phyloP scores from a whole-genome alignment of 768 basidiomycete species.

The Panellus pusillus region DNA sequence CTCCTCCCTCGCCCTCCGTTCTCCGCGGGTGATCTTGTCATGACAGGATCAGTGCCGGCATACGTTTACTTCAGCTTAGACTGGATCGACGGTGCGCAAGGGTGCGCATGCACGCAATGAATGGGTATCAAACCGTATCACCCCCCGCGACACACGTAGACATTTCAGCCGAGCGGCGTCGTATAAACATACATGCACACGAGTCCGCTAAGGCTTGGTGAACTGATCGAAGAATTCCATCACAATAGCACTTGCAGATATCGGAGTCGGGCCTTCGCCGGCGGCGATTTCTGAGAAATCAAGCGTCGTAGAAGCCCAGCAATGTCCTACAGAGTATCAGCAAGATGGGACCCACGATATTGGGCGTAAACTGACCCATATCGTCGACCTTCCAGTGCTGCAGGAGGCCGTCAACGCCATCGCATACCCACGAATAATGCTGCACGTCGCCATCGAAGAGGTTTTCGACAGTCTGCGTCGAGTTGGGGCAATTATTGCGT shows the following conservation, averaged over 20 bases:
- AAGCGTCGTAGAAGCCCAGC: conserved; percentile 15
- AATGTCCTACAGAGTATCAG: background rate
- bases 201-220: conserved; percentile 3
- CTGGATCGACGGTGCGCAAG: no score
- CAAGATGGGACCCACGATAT: background rate
- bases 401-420: conserved; percentile 1
- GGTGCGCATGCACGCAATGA: no score
- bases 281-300: conserved; percentile 15
- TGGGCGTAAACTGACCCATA: conserved; percentile 5
- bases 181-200: no score
- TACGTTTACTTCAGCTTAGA: no score
- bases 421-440: conserved; percentile 3
- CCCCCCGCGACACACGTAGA: no score
- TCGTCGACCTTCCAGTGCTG: conserved; percentile 18
- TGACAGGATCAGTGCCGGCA: no score
- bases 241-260: conserved; percentile 12
- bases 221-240: conserved; percentile 16
- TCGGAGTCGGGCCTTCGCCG: conserved; percentile 11
- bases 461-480: background rate
- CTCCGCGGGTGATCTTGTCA: no score
- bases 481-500: conserved; percentile 9
- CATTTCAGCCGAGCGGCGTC: no score
- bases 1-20: no score
- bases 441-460: conserved; percentile 11
- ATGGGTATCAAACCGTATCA: no score